Evolutionary conservation across 805 yeast genomes (phyloP).

Genomic region (Candida pseudoglaebosa): DNA sequence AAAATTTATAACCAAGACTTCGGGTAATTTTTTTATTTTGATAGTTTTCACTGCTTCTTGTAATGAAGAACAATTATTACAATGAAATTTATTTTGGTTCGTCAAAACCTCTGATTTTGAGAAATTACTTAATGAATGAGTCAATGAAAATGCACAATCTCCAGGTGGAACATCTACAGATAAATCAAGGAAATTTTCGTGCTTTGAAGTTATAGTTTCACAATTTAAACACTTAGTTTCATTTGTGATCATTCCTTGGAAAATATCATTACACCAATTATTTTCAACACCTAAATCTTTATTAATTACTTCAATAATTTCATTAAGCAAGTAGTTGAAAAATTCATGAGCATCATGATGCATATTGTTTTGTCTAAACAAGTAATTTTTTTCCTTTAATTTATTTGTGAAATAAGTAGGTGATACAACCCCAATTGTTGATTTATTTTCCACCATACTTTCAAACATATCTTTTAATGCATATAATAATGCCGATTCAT

Average conservation of each 20-base stretch:
- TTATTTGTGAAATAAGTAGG: slow-evolving; percentile 72
- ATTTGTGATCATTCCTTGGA: slow-evolving; percentile 81
- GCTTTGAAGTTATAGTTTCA: slow-evolving; percentile 74
- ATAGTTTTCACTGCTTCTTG: slow-evolving; percentile 94
- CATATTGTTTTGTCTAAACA: slow-evolving; percentile 81
- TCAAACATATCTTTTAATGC: slow-evolving; percentile 85
- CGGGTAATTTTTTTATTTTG: slow-evolving; percentile 73
- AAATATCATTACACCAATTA: slow-evolving; percentile 63
- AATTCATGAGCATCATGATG: slow-evolving; percentile 99
- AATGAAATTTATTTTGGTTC: slow-evolving; percentile 86
- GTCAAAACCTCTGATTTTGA: slow-evolving; percentile 81
- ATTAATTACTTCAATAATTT: slow-evolving; percentile 55
- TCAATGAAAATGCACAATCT: slow-evolving; percentile 52
- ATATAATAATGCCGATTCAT: slow-evolving; percentile 37
- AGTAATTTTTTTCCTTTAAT: slow-evolving; percentile 74
- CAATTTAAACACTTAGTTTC: slow-evolving; percentile 89
- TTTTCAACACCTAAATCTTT: slow-evolving; percentile 23
- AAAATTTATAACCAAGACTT: slow-evolving; percentile 74
- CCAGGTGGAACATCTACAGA: slow-evolving; percentile 79
- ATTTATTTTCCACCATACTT: slow-evolving; percentile 66
- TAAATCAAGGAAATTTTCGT: slow-evolving; percentile 83
- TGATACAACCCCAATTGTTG: slow-evolving; percentile 77
- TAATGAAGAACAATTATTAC: slow-evolving; percentile 83
- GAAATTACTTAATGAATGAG: slow-evolving; percentile 76
- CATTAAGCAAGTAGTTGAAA: slow-evolving; percentile 78